Base-by-base conservation (phyloP, 345 rosid species). In the Hevea brasiliensis region DNA sequence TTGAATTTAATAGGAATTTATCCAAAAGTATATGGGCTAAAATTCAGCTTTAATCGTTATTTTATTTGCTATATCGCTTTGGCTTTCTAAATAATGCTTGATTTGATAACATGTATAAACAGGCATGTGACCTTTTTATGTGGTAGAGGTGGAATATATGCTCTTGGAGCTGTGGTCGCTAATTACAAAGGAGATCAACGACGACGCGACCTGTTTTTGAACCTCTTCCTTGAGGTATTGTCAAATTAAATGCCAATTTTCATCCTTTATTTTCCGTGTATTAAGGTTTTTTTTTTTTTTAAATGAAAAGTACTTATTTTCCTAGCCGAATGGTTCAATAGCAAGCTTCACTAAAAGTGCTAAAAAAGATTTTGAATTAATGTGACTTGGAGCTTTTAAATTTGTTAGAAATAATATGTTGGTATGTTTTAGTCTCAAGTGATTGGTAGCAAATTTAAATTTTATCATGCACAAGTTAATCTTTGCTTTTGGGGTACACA, bases 81-180 rank as follows among this genome's bases (percentile, higher is more conserved):
- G 1, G n/a, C 14, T 27, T 13, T 71, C 6, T 24, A 2, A 44
- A 11, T 40, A 18, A 17, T 37, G 41, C 20, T 8, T 48, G 35
- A n/a, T 2, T 26, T 35, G 17, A 35, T 3, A 35, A 32, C 17
- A 1, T 42, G 44, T 8, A 8, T 61, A 15, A 44, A 8, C 86
- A 92, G 95, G 86, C 90, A 89, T 60, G 88, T 89, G 79, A 92
- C 97, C 2, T 90, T 90, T 88, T 82, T 94, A 65, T 86, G 95
- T 56, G 98, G 98, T 37, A 83, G 87, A 84, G 98, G 97, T 77
- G 98, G 98, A 41, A 86, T 88, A 6, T 90, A 87, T 53, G 94
- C 97, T 0, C 80, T 90, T 0, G 97, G 98, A 14, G 93, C 97
- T 3, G 86, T 88, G 44, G 87, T 81, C 69, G 92, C 95, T 45